Evolutionary conservation across 1,284 basidiomycete species (phyloP).

Genomic region (Ustilago vetiveriae): DNA sequence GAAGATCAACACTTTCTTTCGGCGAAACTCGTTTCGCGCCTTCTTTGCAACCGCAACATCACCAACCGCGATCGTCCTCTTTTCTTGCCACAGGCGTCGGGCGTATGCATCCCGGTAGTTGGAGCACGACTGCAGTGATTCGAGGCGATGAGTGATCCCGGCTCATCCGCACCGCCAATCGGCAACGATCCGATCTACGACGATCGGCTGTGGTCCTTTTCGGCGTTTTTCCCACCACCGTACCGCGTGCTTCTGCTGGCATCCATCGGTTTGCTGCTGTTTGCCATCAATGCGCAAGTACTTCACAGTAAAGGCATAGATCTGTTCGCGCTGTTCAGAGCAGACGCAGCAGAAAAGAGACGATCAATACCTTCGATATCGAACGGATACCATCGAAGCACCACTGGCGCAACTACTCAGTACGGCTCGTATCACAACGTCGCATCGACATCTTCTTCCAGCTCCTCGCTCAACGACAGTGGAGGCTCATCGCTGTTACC

Average conservation of each 20-base stretch:
- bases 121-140: no score
- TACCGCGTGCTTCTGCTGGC: slow-evolving; percentile 63
- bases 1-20: no score
- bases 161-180: slow-evolving; percentile 13
- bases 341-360: slow-evolving; percentile 24
- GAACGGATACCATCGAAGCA: slow-evolving; percentile 7
- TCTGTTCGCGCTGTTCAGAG: slow-evolving; percentile 33
- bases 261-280: slow-evolving; percentile 55
- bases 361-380: slow-evolving; percentile 1
- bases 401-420: slow-evolving; percentile 17
- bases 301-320: slow-evolving; percentile 55
- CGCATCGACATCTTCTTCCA: slow-evolving; percentile 1
- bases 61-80: no score
- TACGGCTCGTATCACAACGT: slow-evolving; percentile 32
- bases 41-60: no score
- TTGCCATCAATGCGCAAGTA: slow-evolving; percentile 49
- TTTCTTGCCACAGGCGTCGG: no score
- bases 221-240: slow-evolving; percentile 59
- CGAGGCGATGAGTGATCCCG: slow-evolving; percentile 32
- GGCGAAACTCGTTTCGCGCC: no score
- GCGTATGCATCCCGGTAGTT: no score
- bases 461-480: slow-evolving; percentile 5
- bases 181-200: slow-evolving; percentile 23
- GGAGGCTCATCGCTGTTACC: slow-evolving; percentile 11
- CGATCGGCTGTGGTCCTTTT: slow-evolving; percentile 43